These are phyloP conservation scores for Canna indica DNA, from an alignment of 176 grass and related monocot species.

Conservation along the genomic window DNA sequence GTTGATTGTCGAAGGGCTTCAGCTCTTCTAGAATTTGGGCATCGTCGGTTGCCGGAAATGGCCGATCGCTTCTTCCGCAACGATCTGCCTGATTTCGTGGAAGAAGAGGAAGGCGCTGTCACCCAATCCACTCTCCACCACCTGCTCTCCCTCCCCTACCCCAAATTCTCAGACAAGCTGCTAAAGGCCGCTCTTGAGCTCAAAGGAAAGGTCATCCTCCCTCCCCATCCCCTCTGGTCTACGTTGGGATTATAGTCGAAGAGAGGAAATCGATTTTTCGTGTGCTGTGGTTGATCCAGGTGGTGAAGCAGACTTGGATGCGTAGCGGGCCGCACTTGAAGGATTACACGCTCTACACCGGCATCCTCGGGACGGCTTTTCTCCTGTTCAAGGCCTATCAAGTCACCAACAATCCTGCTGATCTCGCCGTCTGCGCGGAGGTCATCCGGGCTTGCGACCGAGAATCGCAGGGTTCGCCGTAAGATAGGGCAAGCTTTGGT, in stretches of 20 bases:
- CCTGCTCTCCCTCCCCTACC: slow-evolving; percentile 64
- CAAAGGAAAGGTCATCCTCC: slow-evolving; percentile 47
- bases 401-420: slow-evolving; percentile 40
- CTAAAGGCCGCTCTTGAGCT: slow-evolving; percentile 46
- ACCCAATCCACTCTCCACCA: slow-evolving; percentile 14
- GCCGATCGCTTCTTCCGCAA: slow-evolving; percentile 23
- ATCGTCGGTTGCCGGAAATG: too few relatives aligned
- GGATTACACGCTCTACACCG: slow-evolving; percentile 83
- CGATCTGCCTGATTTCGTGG: slow-evolving; percentile 13
- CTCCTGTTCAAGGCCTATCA: slow-evolving; percentile 79
- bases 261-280: neutral
- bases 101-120: slow-evolving; percentile 34
- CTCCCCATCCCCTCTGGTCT: too few relatives aligned
- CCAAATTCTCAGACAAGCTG: slow-evolving; percentile 34
- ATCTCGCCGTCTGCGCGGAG: slow-evolving; percentile 40
- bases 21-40: too few relatives aligned
- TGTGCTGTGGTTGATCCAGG: slow-evolving; percentile 25
- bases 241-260: neutral
- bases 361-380: slow-evolving; percentile 64
- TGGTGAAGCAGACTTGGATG: slow-evolving; percentile 69
- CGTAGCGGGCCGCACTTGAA: slow-evolving; percentile 28
- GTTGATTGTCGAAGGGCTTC: too few relatives aligned
- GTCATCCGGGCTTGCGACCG: slow-evolving; percentile 53
- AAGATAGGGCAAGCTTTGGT: slow-evolving; percentile 17
- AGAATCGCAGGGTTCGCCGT: slow-evolving; percentile 57